A percentile compares a stretch with the other conserved stretches of the same genome.
Conservation (phyloP, 768 basidiomycete species). For the Boletus huronensis region DNA sequence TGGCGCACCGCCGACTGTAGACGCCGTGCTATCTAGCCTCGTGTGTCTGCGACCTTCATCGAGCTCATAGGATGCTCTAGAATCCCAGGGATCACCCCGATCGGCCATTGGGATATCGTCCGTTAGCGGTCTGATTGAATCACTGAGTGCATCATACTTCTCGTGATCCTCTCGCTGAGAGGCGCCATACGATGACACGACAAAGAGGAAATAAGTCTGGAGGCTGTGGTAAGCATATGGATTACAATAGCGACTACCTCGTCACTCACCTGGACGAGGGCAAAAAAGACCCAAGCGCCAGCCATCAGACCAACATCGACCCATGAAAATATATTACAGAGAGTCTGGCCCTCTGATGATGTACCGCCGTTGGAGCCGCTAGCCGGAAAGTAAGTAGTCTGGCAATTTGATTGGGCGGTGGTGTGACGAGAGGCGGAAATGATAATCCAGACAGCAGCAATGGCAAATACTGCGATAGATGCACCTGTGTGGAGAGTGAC, state of each 20-base stretch:
- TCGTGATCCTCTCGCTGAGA: conserved; percentile 78
- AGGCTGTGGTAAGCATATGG: background rate
- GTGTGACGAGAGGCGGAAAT: conserved; percentile 76
- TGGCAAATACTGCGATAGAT: conserved; percentile 60
- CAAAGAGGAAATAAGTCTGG: conserved; percentile 48
- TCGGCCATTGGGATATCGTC: conserved; percentile 62
- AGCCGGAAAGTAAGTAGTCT: conserved; percentile 50
- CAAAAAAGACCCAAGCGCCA: conserved; percentile 78
- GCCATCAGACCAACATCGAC: conserved; percentile 90
- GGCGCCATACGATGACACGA: conserved; percentile 62
- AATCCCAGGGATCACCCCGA: conserved; percentile 69
- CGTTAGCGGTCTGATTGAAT: conserved; percentile 49
- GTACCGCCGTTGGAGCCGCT: conserved; percentile 31
- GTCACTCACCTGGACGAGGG: conserved; percentile 65
- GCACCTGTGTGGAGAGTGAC: conserved; percentile 59
- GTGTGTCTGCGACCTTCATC: conserved; percentile 43
- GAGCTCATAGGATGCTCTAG: conserved; percentile 47
- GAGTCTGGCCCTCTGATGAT: conserved; percentile 54
- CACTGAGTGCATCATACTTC: conserved; percentile 73
- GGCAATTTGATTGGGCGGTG: conserved; percentile 65
- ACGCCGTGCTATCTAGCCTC: conserved; percentile 56
- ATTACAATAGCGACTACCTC: background rate
- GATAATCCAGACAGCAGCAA: conserved; percentile 78
- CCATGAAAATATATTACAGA: conserved; percentile 92
- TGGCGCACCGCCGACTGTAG: conserved; percentile 52